Evolutionary conservation across 352 stramenopile species (phyloP).

Genomic region (Phytophthora pini): DNA sequence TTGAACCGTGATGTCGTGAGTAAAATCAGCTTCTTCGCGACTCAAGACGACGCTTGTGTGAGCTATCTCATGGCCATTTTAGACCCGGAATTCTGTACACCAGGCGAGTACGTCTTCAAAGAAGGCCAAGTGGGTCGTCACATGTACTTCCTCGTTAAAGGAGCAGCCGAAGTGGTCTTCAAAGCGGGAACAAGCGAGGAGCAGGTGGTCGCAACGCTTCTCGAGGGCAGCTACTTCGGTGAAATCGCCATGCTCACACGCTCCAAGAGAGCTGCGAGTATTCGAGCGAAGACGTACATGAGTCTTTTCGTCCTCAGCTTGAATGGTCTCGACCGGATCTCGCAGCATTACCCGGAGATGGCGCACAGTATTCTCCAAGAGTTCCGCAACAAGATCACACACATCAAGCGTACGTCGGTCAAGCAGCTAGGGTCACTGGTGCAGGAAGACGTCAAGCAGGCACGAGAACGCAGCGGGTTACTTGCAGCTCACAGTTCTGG

Average conservation of each 20-base stretch:
- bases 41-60: conserved; percentile 80
- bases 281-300: conserved; percentile 82
- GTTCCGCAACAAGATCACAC: conserved; percentile 82
- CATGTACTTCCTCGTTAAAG: conserved; percentile 89
- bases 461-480: conserved; percentile 39
- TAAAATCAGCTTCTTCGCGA: conserved; percentile 84
- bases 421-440: conserved; percentile 42
- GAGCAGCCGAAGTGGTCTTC: conserved; percentile 74
- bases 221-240: conserved; percentile 82
- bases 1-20: conserved; percentile 84
- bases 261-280: conserved; percentile 80
- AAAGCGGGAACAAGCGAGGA: conserved; percentile 60
- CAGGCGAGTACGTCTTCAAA: conserved; percentile 84
- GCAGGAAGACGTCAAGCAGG: conserved; percentile 43
- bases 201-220: conserved; percentile 61
- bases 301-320: conserved; percentile 82
- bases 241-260: conserved; percentile 86
- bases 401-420: conserved; percentile 73
- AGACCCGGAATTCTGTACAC: conserved; percentile 80
- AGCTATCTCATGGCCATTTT: conserved; percentile 87
- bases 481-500: conserved; percentile 20
- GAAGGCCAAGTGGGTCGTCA: conserved; percentile 79
- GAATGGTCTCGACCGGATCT: conserved; percentile 74
- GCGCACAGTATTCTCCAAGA: conserved; percentile 75
- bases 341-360: conserved; percentile 82